Evolutionary conservation across 495 filamentous ascomycete genomes (phyloP).

Genomic region (Tetracladium setigerum): DNA sequence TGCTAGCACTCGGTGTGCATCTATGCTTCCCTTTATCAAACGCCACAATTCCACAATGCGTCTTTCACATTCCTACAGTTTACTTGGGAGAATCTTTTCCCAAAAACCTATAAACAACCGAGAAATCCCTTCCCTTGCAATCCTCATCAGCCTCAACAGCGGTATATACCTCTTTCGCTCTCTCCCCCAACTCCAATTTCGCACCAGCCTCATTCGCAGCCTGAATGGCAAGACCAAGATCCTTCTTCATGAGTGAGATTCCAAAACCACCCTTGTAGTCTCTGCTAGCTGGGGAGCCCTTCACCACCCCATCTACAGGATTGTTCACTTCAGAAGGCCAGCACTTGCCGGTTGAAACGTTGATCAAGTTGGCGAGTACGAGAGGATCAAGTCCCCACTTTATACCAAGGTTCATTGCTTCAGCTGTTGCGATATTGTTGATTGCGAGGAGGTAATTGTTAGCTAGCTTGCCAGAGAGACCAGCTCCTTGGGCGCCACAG

Average conservation of each 20-base stretch:
- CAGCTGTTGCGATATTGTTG: slow-evolving; percentile 85
- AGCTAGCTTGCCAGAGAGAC: slow-evolving; percentile 78
- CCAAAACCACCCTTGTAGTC: slow-evolving; percentile 82
- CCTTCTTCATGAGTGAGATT: slow-evolving; percentile 78
- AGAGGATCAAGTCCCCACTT: slow-evolving; percentile 77
- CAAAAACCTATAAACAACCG: slow-evolving; percentile 74
- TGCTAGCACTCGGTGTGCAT: too few relatives aligned
- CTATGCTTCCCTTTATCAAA: too few relatives aligned
- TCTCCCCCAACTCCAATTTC: slow-evolving; percentile 55
- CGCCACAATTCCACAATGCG: too few relatives aligned
- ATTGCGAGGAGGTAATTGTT: slow-evolving; percentile 93
- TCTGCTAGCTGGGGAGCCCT: slow-evolving; percentile 59
- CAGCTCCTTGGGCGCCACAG: slow-evolving; percentile 71
- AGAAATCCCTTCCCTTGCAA: slow-evolving; percentile 73
- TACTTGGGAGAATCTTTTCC: slow-evolving; percentile 16
- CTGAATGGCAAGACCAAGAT: slow-evolving; percentile 62
- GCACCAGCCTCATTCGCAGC: slow-evolving; percentile 64
- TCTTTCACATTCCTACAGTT: too few relatives aligned
- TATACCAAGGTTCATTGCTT: slow-evolving; percentile 89
- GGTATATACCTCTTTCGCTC: slow-evolving; percentile 62
- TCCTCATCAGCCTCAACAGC: slow-evolving; percentile 47
- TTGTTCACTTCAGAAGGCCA: slow-evolving; percentile 94
- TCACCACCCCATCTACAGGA: slow-evolving; percentile 78
- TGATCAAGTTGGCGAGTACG: slow-evolving; percentile 71
- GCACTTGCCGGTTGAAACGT: slow-evolving; percentile 76